Evolutionary conservation across 2,329 filamentous ascomycete species (phyloP).

Genomic region (Blastomyces percursus): DNA sequence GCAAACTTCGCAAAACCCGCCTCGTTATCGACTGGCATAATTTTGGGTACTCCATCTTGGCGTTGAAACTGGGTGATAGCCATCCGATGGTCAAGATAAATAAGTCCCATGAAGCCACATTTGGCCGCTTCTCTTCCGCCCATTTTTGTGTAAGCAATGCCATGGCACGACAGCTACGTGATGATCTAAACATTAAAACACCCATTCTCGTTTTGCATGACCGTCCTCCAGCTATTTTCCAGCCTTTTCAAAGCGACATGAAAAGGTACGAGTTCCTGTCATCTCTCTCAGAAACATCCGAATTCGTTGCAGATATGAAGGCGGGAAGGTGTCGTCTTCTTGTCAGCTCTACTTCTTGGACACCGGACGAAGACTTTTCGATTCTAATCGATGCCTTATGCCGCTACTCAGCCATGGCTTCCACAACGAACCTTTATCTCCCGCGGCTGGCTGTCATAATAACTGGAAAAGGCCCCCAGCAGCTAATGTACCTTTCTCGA

Average conservation of each 20-base stretch:
- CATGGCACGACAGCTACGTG: constrained; percentile 64
- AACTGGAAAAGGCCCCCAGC: constrained; percentile 84
- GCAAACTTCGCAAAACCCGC: constrained; percentile 64
- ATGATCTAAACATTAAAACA: constrained; percentile 54
- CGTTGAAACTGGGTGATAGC: constrained; percentile 47
- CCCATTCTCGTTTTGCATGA: constrained; percentile 70
- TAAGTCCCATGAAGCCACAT: constrained; percentile 61
- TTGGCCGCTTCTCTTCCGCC: constrained; percentile 57
- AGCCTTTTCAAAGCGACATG: constrained; percentile 47
- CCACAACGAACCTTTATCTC: constrained; percentile 35
- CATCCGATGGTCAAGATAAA: constrained; percentile 72
- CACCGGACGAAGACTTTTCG: constrained; percentile 87
- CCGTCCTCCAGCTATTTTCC: constrained; percentile 71
- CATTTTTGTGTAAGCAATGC: constrained; percentile 85
- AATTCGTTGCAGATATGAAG: constrained; percentile 49
- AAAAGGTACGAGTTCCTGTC: constrained; percentile 51
- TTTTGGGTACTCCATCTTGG: constrained; percentile 90
- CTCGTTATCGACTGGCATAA: constrained; percentile 98
- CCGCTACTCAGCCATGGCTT: constrained; percentile 51
- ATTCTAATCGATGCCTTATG: constrained; percentile 75
- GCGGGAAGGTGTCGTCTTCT: constrained; percentile 55
- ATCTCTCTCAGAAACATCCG: constrained; percentile 52
- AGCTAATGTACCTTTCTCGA: constrained; percentile 58
- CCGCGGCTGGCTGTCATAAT: constrained; percentile 77
- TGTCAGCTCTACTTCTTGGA: constrained; percentile 95